A percentile compares a stretch with the other conserved stretches of the same genome.
phyloP scores from a whole-genome alignment of 495 filamentous ascomycete genomes.

The Amorphotheca resinae region DNA sequence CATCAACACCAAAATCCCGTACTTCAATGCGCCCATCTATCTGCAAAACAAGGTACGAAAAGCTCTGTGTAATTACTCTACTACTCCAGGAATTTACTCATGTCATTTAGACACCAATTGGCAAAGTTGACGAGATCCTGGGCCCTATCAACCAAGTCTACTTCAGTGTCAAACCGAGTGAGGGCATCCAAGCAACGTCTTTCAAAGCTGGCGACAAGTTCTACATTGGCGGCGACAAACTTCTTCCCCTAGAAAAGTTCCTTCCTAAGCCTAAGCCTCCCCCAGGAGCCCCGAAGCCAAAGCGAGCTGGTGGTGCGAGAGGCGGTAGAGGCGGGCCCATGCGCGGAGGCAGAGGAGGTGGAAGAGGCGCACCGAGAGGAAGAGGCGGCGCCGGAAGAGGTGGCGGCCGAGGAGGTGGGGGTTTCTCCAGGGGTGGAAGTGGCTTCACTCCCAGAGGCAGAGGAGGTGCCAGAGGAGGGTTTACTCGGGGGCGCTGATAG shows the following conservation, averaged over 20 bases:
- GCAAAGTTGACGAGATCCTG: constrained; percentile 91
- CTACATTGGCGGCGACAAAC: constrained; percentile 88
- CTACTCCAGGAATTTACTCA: constrained; percentile 20
- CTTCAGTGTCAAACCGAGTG: constrained; percentile 94
- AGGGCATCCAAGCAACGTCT: constrained; percentile 85
- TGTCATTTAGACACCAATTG: constrained; percentile 56
- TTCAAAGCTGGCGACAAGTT: constrained; percentile 97
- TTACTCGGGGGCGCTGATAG: constrained; percentile 19
- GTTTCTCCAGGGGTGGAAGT: constrained; percentile 23
- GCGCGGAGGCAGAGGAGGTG: constrained; percentile 26
- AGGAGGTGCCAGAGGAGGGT: constrained; percentile 23
- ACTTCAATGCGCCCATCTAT: constrained; percentile 98
- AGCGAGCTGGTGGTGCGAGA: constrained; percentile 36
- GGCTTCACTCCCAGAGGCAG: constrained; percentile 34
- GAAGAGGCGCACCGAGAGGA: constrained; percentile 43
- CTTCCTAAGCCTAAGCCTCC: constrained; percentile 86
- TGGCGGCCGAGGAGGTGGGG: constrained; percentile 27
- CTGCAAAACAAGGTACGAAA: constrained; percentile 81
- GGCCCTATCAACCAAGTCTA: constrained; percentile 92
- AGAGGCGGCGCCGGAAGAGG: constrained; percentile 32
- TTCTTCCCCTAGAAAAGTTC: constrained; percentile 90
- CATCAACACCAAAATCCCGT: constrained; percentile 87
- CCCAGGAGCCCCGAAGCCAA: constrained; percentile 48
- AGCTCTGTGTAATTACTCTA: not conserved
- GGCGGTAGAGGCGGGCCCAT: constrained; percentile 19